Percentiles rank a stretch among this genome's conserved stretches.
phyloP scores from a whole-genome alignment of 2,329 filamentous ascomycete genomes.

The Fusarium abutilonis region DNA sequence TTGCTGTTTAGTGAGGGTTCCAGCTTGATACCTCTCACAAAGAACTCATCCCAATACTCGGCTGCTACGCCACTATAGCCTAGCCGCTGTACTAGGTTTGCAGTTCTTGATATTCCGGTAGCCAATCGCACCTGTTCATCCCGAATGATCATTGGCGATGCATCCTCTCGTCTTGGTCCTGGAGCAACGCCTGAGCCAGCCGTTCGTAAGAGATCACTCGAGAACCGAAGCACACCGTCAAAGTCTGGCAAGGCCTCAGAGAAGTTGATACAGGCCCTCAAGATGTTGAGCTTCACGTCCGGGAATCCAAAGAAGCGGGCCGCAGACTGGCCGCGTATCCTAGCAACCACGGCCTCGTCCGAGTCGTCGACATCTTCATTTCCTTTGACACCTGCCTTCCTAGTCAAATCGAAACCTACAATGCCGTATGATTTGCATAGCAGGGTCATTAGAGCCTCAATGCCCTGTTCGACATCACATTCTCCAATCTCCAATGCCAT shows the following conservation, averaged over 20 bases:
- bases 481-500: conserved; percentile 70
- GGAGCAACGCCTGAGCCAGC: conserved; percentile 84
- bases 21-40: conserved; percentile 80
- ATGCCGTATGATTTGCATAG: conserved; percentile 72
- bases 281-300: conserved; percentile 83
- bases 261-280: conserved; percentile 90
- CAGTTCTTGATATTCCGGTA: conserved; percentile 86
- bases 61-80: conserved; percentile 76
- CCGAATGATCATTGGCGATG: conserved; percentile 73
- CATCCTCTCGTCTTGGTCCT: conserved; percentile 72
- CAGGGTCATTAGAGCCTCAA: conserved; percentile 70
- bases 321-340: conserved; percentile 68
- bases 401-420: conserved; percentile 59
- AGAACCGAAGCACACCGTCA: conserved; percentile 86
- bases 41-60: conserved; percentile 97
- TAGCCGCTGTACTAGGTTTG: conserved; percentile 78
- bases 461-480: conserved; percentile 71
- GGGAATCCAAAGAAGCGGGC: conserved; percentile 78
- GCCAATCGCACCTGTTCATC: conserved; percentile 89
- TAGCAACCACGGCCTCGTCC: conserved; percentile 62
- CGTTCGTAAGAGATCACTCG: conserved; percentile 82
- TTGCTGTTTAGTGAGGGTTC: conserved; percentile 68
- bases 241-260: conserved; percentile 95
- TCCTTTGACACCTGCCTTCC: conserved; percentile 41
- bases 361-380: conserved; percentile 54